These are phyloP conservation scores for Didymella lethalis DNA, from an alignment of 2,329 filamentous ascomycete species.

Conservation along the genomic window DNA sequence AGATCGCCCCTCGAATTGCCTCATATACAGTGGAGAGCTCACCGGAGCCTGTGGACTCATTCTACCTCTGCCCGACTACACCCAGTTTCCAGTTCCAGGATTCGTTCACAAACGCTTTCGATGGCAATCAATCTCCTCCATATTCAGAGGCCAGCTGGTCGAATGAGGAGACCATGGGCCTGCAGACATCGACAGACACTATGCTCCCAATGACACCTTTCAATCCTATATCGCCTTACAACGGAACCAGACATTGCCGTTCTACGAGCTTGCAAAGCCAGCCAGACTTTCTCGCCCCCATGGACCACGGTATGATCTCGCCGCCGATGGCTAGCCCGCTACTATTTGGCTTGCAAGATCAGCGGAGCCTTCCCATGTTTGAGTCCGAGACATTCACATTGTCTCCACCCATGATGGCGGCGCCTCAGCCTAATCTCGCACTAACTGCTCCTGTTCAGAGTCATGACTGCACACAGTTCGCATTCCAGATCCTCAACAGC, in stretches of 20 bases:
- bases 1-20: conserved; percentile 44
- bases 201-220: conserved; percentile 41
- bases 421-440: conserved; percentile 43
- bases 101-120: conserved; percentile 41
- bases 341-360: conserved; percentile 37
- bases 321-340: conserved; percentile 37
- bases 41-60: conserved; percentile 47
- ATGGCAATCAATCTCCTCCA: conserved; percentile 46
- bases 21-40: conserved; percentile 46
- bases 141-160: conserved; percentile 47
- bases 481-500: conserved; percentile 47
- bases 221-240: conserved; percentile 30
- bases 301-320: conserved; percentile 34
- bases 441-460: conserved; percentile 30
- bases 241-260: conserved; percentile 33
- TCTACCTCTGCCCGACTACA: conserved; percentile 47
- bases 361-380: conserved; percentile 31
- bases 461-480: conserved; percentile 49
- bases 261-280: conserved; percentile 44
- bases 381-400: conserved; percentile 14
- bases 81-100: conserved; percentile 48
- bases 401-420: conserved; percentile 25
- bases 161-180: conserved; percentile 45
- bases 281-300: conserved; percentile 40
- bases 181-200: conserved; percentile 37